These are phyloP conservation scores for Globisporangium paddicum DNA, from an alignment of 352 stramenopile species.

Conservation along the genomic window DNA sequence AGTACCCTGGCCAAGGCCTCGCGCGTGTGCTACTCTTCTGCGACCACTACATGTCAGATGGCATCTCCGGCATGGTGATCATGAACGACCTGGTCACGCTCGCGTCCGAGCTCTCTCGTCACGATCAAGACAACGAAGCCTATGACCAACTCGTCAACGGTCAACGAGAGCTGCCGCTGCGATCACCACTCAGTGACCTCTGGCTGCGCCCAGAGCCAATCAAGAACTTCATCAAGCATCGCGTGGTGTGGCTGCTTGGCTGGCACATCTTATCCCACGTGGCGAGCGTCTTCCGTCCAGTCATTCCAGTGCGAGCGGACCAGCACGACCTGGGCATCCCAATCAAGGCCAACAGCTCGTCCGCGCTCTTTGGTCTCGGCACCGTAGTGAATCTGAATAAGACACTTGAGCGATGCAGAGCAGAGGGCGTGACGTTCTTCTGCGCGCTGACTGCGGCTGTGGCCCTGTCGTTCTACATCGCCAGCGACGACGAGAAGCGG, in stretches of 20 bases:
- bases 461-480: background rate
- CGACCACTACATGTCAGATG: conserved; percentile 44
- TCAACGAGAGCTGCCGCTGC: conserved; percentile 11
- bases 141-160: conserved; percentile 9
- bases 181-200: conserved; percentile 25
- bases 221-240: conserved; percentile 18
- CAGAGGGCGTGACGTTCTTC: conserved; percentile 33
- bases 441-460: conserved; percentile 25
- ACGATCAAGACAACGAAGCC: background rate
- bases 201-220: conserved; percentile 17
- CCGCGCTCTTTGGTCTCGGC: conserved; percentile 33
- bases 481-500: background rate
- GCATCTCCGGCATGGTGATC: conserved; percentile 26
- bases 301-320: conserved; percentile 17
- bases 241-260: too few species aligned
- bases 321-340: conserved; percentile 28
- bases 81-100: conserved; percentile 34
- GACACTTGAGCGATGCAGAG: conserved; percentile 27
- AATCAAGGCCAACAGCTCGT: conserved; percentile 20
- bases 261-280: conserved; percentile 4
- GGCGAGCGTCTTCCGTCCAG: too few species aligned
- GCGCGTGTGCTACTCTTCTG: conserved; percentile 37
- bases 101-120: conserved; percentile 8
- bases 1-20: conserved; percentile 21
- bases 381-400: conserved; percentile 25